Percentiles rank a stretch among this genome's conserved stretches.
Conservation (phyloP, 345 rosid species). For the Melaleuca quinquenervia region DNA sequence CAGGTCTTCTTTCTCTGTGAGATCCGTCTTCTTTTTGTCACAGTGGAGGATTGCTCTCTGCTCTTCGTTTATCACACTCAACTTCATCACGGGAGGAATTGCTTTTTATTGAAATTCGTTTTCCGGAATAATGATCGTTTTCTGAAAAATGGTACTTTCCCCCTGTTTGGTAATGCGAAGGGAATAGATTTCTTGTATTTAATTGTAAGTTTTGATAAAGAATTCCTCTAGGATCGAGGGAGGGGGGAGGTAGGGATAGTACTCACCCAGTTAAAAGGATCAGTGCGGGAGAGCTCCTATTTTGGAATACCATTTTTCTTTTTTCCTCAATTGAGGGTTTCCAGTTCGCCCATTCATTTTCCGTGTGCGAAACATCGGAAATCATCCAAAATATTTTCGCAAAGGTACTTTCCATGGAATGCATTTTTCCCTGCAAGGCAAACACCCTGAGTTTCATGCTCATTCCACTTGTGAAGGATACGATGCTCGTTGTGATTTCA, state of each 20-base stretch:
- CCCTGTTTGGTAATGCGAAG: neutral
- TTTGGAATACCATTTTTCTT: neutral
- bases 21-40: neutral
- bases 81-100: neutral
- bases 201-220: neutral
- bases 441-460: neutral
- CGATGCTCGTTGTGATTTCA: neutral
- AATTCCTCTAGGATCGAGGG: neutral
- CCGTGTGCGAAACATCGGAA: neutral
- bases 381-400: neutral
- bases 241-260: neutral
- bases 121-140: neutral
- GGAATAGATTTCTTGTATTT: neutral
- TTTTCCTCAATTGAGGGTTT: neutral
- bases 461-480: neutral
- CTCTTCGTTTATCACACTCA: neutral
- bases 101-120: neutral
- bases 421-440: neutral
- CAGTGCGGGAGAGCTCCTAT: neutral
- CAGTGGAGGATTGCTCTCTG: neutral
- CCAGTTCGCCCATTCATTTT: neutral
- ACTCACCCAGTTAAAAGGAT: neutral
- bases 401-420: neutral
- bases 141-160: neutral
- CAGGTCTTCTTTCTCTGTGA: neutral